Evolutionary conservation across 2,329 filamentous ascomycete genomes (phyloP).

Genomic region (Pyricularia grisea): DNA sequence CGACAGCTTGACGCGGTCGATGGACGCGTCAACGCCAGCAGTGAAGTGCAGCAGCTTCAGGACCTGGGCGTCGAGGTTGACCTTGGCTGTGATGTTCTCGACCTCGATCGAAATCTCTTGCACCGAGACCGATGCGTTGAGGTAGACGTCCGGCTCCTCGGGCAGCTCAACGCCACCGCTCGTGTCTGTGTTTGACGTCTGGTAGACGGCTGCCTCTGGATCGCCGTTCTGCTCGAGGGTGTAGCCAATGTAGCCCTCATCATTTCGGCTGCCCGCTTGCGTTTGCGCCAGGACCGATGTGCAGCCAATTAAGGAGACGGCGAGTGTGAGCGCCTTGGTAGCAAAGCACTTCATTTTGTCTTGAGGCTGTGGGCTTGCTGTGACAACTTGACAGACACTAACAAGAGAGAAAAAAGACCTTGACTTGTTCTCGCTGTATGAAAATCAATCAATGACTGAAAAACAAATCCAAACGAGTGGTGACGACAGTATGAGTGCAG

Average conservation of each 20-base stretch:
- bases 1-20: slow-evolving; percentile 44
- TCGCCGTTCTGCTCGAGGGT: slow-evolving; percentile 40
- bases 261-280: slow-evolving; percentile 11
- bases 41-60: slow-evolving; percentile 49
- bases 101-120: slow-evolving; percentile 50
- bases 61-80: slow-evolving; percentile 51
- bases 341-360: background rate
- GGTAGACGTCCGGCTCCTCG: slow-evolving; percentile 46
- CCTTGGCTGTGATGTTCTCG: slow-evolving; percentile 49
- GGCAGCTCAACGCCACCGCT: slow-evolving; percentile 29
- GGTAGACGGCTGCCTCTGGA: slow-evolving; percentile 39
- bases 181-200: slow-evolving; percentile 37
- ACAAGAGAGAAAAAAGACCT: background rate
- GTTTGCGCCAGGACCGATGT: slow-evolving; percentile 19
- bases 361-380: background rate
- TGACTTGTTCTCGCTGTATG: background rate
- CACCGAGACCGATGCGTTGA: slow-evolving; percentile 49
- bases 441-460: background rate
- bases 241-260: slow-evolving; percentile 46
- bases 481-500: background rate
- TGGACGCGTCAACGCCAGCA: slow-evolving; percentile 48
- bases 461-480: background rate
- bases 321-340: slow-evolving; percentile 13
- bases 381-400: too few species aligned
- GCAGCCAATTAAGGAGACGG: slow-evolving; percentile 10